Percentiles rank a stretch among this genome's conserved stretches.
phyloP scores from a whole-genome alignment of 78 protist species.

The slime mould (Dictyostelium discoideum) region dicty_2.7 NC_007090.3:3203001-3203500 shows the following conservation, averaged over 20 bases:
- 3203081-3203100: slow-evolving; percentile 1
- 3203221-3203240: slow-evolving; percentile 7
- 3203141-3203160: slow-evolving; percentile 65
- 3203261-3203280: slow-evolving; percentile 11
- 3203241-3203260: slow-evolving; percentile 31
- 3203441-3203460: slow-evolving; percentile 56
- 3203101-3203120: slow-evolving; percentile 53
- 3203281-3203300: background rate
- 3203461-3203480: slow-evolving; percentile 50
- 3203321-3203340: slow-evolving; percentile 36
- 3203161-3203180: background rate
- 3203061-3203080: background rate
- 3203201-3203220: slow-evolving; percentile 23
- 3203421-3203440: slow-evolving; percentile 46
- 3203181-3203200: slow-evolving; percentile 14
- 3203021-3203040: no score
- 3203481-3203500: slow-evolving; percentile 11
- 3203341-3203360: slow-evolving; percentile 32
- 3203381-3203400: background rate
- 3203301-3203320: slow-evolving; percentile 36
- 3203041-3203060: background rate
- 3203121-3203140: slow-evolving; percentile 62
- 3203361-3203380: background rate
- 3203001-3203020: no score
- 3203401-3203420: slow-evolving; percentile 41